phyloP scores from a whole-genome alignment of 352 stramenopile species.

The Peronospora farinosa region DNA sequence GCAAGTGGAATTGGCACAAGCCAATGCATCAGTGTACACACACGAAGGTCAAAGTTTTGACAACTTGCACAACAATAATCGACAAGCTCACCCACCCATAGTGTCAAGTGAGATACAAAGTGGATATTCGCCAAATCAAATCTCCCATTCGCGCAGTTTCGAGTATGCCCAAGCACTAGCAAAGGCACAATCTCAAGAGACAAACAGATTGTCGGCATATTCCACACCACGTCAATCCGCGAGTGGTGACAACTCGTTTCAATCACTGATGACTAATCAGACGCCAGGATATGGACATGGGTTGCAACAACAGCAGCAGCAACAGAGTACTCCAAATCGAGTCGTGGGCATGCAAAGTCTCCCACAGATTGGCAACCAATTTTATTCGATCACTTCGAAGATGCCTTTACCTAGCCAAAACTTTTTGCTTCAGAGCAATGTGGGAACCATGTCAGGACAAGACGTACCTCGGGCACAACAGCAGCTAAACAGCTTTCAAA shows the following conservation, averaged over 20 bases:
- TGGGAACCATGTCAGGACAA: slow-evolving; percentile 12
- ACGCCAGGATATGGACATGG: slow-evolving; percentile 11
- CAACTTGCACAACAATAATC: slow-evolving; percentile 5
- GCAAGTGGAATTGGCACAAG: slow-evolving; percentile 36
- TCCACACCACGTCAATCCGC: slow-evolving; percentile 16
- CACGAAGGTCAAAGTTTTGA: slow-evolving; percentile 18
- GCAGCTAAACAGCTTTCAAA: slow-evolving; percentile 11
- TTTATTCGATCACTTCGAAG: slow-evolving; percentile 9
- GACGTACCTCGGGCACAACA: slow-evolving; percentile 13
- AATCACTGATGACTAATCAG: slow-evolving; percentile 33
- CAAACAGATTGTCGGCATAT: slow-evolving; percentile 9
- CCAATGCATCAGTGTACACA: slow-evolving; percentile 10
- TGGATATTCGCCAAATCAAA: slow-evolving; percentile 18
- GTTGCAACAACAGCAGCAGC: slow-evolving; percentile 20
- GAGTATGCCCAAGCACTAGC: slow-evolving; percentile 35
- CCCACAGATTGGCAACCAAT: slow-evolving; percentile 18
- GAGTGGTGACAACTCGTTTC: slow-evolving; percentile 36
- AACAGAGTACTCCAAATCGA: slow-evolving; percentile 10
- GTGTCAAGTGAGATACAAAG: slow-evolving; percentile 15
- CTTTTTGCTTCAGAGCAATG: slow-evolving; percentile 16
- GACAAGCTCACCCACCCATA: slow-evolving; percentile 1
- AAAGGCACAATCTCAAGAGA: slow-evolving; percentile 23
- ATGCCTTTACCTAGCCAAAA: slow-evolving; percentile 15
- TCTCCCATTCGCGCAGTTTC: slow-evolving; percentile 23
- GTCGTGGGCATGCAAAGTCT: slow-evolving; percentile 16